A percentile compares a stretch with the other conserved stretches of the same genome.
These are phyloP conservation scores for Sugiyamaella novakii DNA, from an alignment of 1,139 yeast genomes.

Conservation along the genomic window DNA sequence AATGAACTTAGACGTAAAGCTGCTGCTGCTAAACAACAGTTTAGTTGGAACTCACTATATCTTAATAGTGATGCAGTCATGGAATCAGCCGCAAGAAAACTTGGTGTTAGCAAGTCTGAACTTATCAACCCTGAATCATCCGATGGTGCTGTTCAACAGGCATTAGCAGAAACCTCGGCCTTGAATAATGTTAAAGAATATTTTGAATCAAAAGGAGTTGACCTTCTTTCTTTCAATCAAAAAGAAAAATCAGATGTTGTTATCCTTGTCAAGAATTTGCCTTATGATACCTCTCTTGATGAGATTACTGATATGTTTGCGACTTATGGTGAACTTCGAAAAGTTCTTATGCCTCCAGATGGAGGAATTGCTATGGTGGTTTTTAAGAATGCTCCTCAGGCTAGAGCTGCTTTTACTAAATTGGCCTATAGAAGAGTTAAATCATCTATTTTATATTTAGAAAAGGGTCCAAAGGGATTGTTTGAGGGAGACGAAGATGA, in stretches of 20 bases:
- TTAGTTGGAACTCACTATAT: slow-evolving; percentile 93
- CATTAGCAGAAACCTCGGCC: slow-evolving; percentile 95
- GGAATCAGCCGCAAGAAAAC: slow-evolving; percentile 80
- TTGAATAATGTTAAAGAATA: slow-evolving; percentile 87
- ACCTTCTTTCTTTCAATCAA: slow-evolving; percentile 67
- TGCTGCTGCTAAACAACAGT: slow-evolving; percentile 81
- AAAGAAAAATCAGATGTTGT: slow-evolving; percentile 81
- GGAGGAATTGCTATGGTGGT: slow-evolving; percentile 97
- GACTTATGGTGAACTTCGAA: slow-evolving; percentile 74
- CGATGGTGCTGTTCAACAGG: slow-evolving; percentile 93
- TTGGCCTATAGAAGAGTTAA: slow-evolving; percentile 86
- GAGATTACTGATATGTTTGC: slow-evolving; percentile 82
- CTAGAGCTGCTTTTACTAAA: slow-evolving; percentile 86
- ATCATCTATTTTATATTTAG: slow-evolving; percentile 81
- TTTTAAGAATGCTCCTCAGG: slow-evolving; percentile 78
- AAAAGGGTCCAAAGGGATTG: slow-evolving; percentile 88
- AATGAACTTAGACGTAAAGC: slow-evolving; percentile 79
- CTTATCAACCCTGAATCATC: slow-evolving; percentile 86
- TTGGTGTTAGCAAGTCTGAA: slow-evolving; percentile 82
- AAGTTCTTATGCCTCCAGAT: slow-evolving; percentile 92
- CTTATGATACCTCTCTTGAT: slow-evolving; percentile 76
- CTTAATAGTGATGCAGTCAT: slow-evolving; percentile 91
- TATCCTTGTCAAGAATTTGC: slow-evolving; percentile 84
- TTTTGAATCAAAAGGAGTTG: slow-evolving; percentile 84
- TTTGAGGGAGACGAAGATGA: slow-evolving; percentile 48